Conservation (phyloP, 2,329 filamentous ascomycete species). For the Fusarium goolgardi region DNA sequence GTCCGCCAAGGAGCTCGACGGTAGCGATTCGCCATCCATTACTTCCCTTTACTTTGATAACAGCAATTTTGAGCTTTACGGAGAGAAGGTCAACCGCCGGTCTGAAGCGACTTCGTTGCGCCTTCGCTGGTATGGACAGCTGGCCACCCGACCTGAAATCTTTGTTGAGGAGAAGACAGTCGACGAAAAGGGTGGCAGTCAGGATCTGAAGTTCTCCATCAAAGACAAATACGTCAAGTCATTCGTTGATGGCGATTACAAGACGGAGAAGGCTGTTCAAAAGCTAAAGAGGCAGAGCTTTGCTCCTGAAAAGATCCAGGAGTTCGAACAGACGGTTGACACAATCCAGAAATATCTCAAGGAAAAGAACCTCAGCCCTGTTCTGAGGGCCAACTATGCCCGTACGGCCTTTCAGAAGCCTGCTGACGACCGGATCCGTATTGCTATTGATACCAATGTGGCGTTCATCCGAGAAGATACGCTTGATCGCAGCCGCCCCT, state of each 20-base stretch:
- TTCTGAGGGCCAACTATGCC: conserved; percentile 91
- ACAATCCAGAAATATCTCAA: conserved; percentile 85
- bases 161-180: conserved; percentile 91
- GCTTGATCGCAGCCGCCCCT: conserved; percentile 85
- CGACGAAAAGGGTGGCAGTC: conserved; percentile 78
- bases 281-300: conserved; percentile 86
- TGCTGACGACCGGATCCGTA: conserved; percentile 86
- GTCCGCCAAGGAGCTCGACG: conserved; percentile 83
- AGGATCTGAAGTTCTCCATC: conserved; percentile 83
- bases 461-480: conserved; percentile 85
- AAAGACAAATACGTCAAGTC: conserved; percentile 94
- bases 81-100: conserved; percentile 81
- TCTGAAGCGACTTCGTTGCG: conserved; percentile 84
- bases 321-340: conserved; percentile 77
- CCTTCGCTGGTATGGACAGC: conserved; percentile 90
- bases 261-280: conserved; percentile 88
- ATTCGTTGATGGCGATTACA: conserved; percentile 88
- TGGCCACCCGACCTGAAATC: conserved; percentile 82
- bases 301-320: conserved; percentile 72
- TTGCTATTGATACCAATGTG: conserved; percentile 92
- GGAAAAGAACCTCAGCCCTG: conserved; percentile 80
- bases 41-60: conserved; percentile 98
- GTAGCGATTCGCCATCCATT: conserved; percentile 85
- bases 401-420: conserved; percentile 98
- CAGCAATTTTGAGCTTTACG: conserved; percentile 85